Conservation (phyloP, 441 rosid genomes). For the Euphorbia celastroides region DNA sequence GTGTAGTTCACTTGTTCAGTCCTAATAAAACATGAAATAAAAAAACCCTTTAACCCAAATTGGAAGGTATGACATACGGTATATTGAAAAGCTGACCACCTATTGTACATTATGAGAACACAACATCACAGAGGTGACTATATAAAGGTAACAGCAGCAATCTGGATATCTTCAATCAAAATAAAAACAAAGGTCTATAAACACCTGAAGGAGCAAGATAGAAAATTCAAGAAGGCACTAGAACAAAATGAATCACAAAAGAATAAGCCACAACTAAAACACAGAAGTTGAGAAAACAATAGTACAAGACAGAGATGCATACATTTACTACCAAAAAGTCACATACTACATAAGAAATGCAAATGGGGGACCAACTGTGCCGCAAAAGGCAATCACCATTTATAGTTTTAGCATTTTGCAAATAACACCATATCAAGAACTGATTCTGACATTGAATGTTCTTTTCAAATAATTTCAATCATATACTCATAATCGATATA, state of each 20-base stretch:
- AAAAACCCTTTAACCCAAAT: not conserved
- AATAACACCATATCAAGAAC: not conserved
- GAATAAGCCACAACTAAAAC: not conserved
- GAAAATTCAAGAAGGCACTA: not conserved
- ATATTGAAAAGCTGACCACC: not conserved
- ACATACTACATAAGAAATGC: not conserved
- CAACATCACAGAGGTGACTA: not conserved
- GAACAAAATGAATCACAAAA: not conserved
- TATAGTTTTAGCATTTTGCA: not conserved
- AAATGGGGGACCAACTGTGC: not conserved
- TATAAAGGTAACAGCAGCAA: not conserved
- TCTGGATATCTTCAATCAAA: not conserved
- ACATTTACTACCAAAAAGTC: not conserved
- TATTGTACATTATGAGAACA: not conserved
- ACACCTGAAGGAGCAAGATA: not conserved
- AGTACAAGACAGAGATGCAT: not conserved
- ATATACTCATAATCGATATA: not conserved
- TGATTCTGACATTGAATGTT: not conserved
- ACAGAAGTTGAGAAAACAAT: not conserved
- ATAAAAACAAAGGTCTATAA: not conserved
- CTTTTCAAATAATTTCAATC: not conserved
- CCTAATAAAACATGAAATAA: constrained; percentile 41
- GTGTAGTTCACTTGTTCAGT: constrained; percentile 71
- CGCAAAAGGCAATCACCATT: not conserved
- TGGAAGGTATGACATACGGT: not conserved